Base-by-base conservation (phyloP, 805 yeast species). In the Nakazawaea pomicola region DNA sequence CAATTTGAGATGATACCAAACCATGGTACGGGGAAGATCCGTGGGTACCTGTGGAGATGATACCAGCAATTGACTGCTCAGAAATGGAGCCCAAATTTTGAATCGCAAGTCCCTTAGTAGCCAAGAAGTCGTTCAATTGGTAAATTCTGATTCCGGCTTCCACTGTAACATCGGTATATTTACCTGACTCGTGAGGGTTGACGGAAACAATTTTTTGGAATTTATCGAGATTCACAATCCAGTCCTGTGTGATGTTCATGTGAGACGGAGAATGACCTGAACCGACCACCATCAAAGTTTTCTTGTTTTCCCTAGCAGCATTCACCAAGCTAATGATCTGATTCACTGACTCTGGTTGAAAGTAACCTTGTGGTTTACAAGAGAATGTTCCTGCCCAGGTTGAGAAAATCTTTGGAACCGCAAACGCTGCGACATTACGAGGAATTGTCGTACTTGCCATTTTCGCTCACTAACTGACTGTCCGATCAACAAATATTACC, bases 21-120 rank as follows among this genome's bases (percentile, higher is more conserved):
- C 98, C 97, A 54, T 93, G 98, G 58, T 74, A 86, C 31, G 91
- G 95, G 8, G 95, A 81, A 0, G 97, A 84, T 6, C 99, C 99
- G 56, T 91, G 99, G 0, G 98, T 89, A 21, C 98, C 98, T 0
- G 98, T 91, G 2, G 95, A 83, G 33, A 93, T 88, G 49, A 90
- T 79, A n/a, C 99, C 99, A 3, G 95, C 98, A 19, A 89, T 70
- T 12, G 95, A 84, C 58, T 91, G 98, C 47, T 88, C 96, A 30
- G 93, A 79, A 40, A 91, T 91, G 1, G 97, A 89, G 1, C 98
- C 98, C 53, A 93, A 67, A 54, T 85, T 91, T 61, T 91, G 98
- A 44, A 91, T 67, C 4, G 96, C 95, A 45, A 87, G 72, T 1
- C 83, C 82, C 47, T 75, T 70, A 10, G 65, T 47, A 19, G 77